phyloP scores from a whole-genome alignment of 2,329 filamentous ascomycete species.

The Colletotrichum viniferum region DNA sequence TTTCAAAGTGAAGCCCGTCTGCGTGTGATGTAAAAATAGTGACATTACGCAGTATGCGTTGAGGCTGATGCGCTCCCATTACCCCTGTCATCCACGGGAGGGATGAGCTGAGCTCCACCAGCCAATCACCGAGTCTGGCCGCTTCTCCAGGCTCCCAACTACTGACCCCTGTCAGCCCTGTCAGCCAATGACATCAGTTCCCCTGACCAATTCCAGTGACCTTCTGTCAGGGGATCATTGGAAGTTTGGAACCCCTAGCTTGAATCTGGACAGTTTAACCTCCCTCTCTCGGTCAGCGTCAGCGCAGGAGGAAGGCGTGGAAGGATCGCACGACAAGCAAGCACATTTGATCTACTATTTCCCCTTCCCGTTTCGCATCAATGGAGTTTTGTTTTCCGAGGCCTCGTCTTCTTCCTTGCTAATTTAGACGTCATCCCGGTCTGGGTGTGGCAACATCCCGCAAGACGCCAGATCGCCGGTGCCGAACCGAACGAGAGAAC shows the following conservation, averaged over 20 bases:
- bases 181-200: slow-evolving; percentile 2
- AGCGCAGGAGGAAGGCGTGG: not conserved
- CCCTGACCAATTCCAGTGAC: not conserved
- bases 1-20: not conserved
- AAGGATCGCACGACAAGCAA: not conserved
- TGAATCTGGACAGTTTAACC: not conserved
- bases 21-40: not conserved
- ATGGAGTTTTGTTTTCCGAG: not conserved
- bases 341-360: not conserved
- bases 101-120: not conserved
- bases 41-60: not conserved
- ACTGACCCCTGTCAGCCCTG: not conserved
- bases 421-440: not conserved
- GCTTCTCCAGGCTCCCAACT: not conserved
- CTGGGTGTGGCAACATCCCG: not conserved
- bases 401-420: not conserved
- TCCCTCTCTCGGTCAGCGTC: not conserved
- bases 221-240: not conserved
- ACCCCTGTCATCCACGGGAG: not conserved
- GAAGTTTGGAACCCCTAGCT: not conserved
- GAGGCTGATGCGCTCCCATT: not conserved
- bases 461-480: not conserved
- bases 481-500: not conserved
- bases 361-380: not conserved
- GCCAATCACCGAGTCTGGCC: not conserved